Evolutionary conservation across 192 early-diverging fungal species (phyloP).

Genomic region (Rhizoclosmatium sp.): DNA sequence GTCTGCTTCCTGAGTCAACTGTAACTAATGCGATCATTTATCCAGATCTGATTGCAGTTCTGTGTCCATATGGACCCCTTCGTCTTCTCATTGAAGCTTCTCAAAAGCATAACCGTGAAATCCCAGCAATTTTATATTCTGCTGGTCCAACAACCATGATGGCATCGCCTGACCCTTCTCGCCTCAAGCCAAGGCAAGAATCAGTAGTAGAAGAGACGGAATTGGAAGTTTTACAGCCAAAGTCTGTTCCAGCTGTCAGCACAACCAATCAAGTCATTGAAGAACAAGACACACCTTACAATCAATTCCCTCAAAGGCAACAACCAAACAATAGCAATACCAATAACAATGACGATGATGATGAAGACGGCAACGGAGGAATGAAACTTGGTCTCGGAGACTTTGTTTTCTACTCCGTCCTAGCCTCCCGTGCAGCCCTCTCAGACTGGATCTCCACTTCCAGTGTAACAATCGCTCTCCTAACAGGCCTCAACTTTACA

Average conservation of each 20-base stretch:
- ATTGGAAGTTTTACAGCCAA: slow-evolving; percentile 1
- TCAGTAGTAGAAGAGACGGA: slow-evolving; percentile 7
- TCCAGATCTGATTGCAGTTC: slow-evolving; percentile 85
- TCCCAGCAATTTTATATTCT: slow-evolving; percentile 79
- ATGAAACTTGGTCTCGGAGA: slow-evolving; percentile 89
- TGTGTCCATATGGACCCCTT: slow-evolving; percentile 88
- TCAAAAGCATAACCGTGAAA: slow-evolving; percentile 73
- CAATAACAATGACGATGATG: slow-evolving; percentile 11
- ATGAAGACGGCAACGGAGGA: slow-evolving; percentile 61
- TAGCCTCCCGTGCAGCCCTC: slow-evolving; percentile 79
- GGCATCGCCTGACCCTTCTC: slow-evolving; percentile 10
- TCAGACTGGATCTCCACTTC: slow-evolving; percentile 86
- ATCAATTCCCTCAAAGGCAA: background rate
- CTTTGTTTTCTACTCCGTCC: slow-evolving; percentile 90
- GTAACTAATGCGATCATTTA: background rate
- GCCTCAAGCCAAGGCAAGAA: background rate
- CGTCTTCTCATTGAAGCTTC: slow-evolving; percentile 82
- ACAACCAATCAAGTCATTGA: background rate
- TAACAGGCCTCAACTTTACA: slow-evolving; percentile 87
- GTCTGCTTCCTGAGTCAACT: background rate
- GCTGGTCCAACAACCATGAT: slow-evolving; percentile 39
- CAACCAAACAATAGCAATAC: background rate
- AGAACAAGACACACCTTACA: too few relatives aligned
- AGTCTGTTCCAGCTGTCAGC: background rate
- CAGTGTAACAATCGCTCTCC: slow-evolving; percentile 75